Conservation (phyloP, 495 filamentous ascomycete species). For the Neurospora sp. region DNA sequence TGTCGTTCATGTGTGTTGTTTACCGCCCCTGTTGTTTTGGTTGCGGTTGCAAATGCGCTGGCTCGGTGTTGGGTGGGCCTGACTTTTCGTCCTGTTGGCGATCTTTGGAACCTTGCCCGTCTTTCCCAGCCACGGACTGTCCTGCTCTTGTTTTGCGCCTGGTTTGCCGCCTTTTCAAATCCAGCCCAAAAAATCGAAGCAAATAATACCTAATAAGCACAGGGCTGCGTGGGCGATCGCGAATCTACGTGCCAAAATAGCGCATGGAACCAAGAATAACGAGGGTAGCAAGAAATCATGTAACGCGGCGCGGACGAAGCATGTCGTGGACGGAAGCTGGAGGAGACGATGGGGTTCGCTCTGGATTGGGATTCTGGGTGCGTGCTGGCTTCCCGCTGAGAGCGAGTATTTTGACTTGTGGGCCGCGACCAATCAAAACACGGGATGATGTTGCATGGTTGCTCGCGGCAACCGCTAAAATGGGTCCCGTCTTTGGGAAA, state of each 20-base stretch:
- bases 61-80: not conserved
- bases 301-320: conserved; percentile 17
- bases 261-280: conserved; percentile 16
- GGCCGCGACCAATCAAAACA: conserved; percentile 12
- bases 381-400: conserved; percentile 8
- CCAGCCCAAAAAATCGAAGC: not conserved
- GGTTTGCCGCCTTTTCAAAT: not conserved
- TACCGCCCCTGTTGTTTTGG: conserved; percentile 3
- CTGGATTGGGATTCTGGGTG: conserved; percentile 2
- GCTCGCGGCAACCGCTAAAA: conserved; percentile 16
- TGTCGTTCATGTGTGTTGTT: conserved; percentile 5
- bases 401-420: conserved; percentile 18
- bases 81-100: not conserved
- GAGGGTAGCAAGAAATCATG: conserved; percentile 12
- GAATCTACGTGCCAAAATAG: conserved; percentile 23
- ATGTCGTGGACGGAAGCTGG: conserved; percentile 1
- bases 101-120: not conserved
- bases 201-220: not conserved
- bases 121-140: not conserved
- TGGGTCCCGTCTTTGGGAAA: not conserved
- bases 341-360: not conserved
- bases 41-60: conserved; percentile 4
- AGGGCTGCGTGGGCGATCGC: not conserved
- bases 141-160: not conserved
- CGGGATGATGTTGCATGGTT: conserved; percentile 5